Base-by-base conservation (phyloP, 345 rosid genomes). In the Nasturtium officinale region DNA sequence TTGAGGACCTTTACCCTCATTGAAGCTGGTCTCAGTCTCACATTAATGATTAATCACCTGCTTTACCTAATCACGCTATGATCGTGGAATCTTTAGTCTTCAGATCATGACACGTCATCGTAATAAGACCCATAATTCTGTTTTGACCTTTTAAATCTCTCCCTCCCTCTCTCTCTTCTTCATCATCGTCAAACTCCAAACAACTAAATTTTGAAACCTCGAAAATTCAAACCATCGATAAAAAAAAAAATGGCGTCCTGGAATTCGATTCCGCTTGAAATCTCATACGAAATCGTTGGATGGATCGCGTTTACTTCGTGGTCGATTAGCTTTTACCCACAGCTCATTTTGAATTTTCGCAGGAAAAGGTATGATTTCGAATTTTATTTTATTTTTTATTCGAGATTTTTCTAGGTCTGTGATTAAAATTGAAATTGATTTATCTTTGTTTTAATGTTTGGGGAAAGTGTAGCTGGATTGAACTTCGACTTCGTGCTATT, bases 321-420 rank as follows among this genome's bases (percentile, higher is more conserved):
- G 96, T 91, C 97, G 12, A 56, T 89, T 81, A 83, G 96, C 75
- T 89, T 87, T 83, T 94, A 94, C 82, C 97, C 98, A 0, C 97
- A 94, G 73, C 79, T 85, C 67, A 82, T 94, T 83, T 73, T 91
- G 61, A 94, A 94, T 78, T 91, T 85, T 71, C 87, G 88, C 9
- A 79, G 97, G 38, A 91, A 83, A 79, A 78, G 95, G 48, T 45
- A 45, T n/a, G 5, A 38, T 38, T 10, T 38, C 45, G 25, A 23
- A 23, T 23, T 23, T 23, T 38, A 9, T 1, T 32, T 37, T 37
- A 3, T 38, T 12, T 12, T 16, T 6, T 32, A 23, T 15, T 5
- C 4, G 46, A 42, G 16, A 8, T 12, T 20, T 9, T 37, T 56
- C 15, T n/a, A 23, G 29, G 46, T 38, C 7, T 61, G 38, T 4